A percentile compares a stretch with the other conserved stretches of the same genome.
Conservation (phyloP, 495 filamentous ascomycete genomes). For the Aspergillus heteromorphus region DNA sequence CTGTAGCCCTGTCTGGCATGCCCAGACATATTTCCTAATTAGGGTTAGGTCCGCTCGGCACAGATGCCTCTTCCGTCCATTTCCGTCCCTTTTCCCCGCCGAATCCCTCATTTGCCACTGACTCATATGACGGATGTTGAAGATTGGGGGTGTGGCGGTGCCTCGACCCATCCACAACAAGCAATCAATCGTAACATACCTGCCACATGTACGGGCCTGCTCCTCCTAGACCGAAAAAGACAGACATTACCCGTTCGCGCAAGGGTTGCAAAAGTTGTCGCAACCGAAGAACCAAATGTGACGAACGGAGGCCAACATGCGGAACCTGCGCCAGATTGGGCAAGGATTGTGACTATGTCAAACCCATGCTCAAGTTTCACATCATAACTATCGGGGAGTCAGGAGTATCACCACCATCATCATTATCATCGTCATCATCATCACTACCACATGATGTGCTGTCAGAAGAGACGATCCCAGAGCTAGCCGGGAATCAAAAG, state of each 20-base stretch:
- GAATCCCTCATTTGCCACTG: too few relatives aligned
- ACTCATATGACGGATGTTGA: too few relatives aligned
- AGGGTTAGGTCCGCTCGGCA: too few relatives aligned
- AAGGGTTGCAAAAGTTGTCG: constrained; percentile 23
- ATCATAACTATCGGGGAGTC: constrained; percentile 1
- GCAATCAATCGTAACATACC: too few relatives aligned
- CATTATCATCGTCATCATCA: neutral
- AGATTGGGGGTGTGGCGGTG: too few relatives aligned
- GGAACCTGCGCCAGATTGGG: constrained; percentile 33
- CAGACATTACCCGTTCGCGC: constrained; percentile 24
- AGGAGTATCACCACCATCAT: neutral
- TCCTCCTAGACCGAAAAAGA: constrained; percentile 23
- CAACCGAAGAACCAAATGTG: constrained; percentile 25
- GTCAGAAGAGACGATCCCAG: too few relatives aligned
- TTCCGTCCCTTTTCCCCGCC: too few relatives aligned
- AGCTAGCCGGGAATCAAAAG: too few relatives aligned
- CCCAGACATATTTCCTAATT: too few relatives aligned
- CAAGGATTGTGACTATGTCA: constrained; percentile 27
- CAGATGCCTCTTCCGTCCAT: too few relatives aligned
- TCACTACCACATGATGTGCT: neutral
- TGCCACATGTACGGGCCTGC: constrained; percentile 20
- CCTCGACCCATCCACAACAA: too few relatives aligned
- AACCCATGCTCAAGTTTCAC: constrained; percentile 25
- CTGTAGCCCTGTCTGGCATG: too few relatives aligned
- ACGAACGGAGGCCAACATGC: constrained; percentile 37